Conservation (phyloP, 139 green algal genomes). For the Coelastrella sp. region DNA sequence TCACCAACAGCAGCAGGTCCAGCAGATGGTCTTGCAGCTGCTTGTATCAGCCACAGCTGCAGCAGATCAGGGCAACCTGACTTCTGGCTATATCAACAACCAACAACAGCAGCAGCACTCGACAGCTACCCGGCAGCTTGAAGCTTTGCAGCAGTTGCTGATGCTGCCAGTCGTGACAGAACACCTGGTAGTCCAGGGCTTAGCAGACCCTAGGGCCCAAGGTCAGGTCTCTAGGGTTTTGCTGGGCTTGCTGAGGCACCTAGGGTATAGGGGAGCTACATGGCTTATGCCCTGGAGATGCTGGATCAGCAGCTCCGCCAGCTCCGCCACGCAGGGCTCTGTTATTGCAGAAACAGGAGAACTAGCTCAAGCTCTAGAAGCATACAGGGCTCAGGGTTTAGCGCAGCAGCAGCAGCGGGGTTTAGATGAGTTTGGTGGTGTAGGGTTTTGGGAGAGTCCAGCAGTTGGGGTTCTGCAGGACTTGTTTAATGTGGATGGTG, state of each 20-base stretch:
- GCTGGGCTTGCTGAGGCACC: slow-evolving; percentile 7
- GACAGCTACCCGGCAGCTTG: too few relatives aligned
- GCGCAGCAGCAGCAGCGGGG: slow-evolving; percentile 20
- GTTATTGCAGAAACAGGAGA: neutral
- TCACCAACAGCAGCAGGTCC: slow-evolving; percentile 1
- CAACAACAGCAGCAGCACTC: too few relatives aligned
- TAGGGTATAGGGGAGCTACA: neutral
- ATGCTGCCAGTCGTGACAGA: slow-evolving; percentile 7
- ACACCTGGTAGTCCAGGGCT: slow-evolving; percentile 45
- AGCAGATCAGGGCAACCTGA: neutral
- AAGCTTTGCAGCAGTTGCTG: neutral
- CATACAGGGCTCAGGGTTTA: neutral
- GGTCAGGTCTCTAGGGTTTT: neutral
- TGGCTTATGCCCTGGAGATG: slow-evolving; percentile 27
- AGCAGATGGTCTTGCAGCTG: neutral
- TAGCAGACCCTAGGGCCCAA: neutral
- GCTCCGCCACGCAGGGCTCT: neutral
- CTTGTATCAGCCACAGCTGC: neutral
- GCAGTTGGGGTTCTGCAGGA: slow-evolving; percentile 1
- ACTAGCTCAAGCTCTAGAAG: neutral
- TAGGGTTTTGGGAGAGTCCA: slow-evolving; percentile 30
- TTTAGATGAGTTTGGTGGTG: neutral
- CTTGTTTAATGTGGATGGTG: slow-evolving; percentile 34
- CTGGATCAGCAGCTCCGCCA: slow-evolving; percentile 10
- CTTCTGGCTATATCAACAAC: too few relatives aligned